A percentile compares a stretch with the other conserved stretches of the same genome.
These are phyloP conservation scores for Zea mays DNA, from an alignment of 176 grass and related monocot species.

Conservation along the genomic window DNA sequence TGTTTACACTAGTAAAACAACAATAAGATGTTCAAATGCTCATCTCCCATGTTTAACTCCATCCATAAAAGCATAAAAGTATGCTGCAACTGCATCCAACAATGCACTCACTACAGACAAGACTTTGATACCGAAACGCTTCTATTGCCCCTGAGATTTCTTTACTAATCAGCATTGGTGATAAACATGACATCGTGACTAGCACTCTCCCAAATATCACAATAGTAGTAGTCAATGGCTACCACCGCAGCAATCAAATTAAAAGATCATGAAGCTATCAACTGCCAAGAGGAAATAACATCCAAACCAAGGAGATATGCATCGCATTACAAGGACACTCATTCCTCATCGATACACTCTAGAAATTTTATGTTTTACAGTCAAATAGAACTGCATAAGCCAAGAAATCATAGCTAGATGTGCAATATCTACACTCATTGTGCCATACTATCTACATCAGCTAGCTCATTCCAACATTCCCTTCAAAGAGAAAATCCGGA, in stretches of 20 bases:
- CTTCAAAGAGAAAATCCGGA: not conserved
- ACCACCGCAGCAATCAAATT: slow-evolving; percentile 4
- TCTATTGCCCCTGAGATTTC: not conserved
- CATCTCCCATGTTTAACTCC: not conserved
- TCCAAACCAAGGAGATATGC: not conserved
- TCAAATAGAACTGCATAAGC: not conserved
- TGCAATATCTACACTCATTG: not conserved
- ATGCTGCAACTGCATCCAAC: slow-evolving; percentile 13
- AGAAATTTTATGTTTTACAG: not conserved
- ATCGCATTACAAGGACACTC: slow-evolving; percentile 3
- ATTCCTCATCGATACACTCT: not conserved
- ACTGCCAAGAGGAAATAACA: slow-evolving; percentile 3
- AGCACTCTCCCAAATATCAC: not conserved
- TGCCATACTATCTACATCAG: not conserved
- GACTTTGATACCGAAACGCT: not conserved
- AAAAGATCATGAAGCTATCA: not conserved
- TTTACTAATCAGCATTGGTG: not conserved
- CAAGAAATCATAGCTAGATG: not conserved
- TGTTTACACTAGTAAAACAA: slow-evolving; percentile 17
- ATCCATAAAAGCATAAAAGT: not conserved
- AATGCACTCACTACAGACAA: slow-evolving; percentile 4
- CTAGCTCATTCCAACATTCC: not conserved
- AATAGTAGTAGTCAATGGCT: not conserved
- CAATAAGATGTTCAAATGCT: slow-evolving; percentile 10
- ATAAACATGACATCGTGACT: not conserved